These are phyloP conservation scores for Suillus paluster DNA, from an alignment of 768 basidiomycete genomes.

Conservation along the genomic window DNA sequence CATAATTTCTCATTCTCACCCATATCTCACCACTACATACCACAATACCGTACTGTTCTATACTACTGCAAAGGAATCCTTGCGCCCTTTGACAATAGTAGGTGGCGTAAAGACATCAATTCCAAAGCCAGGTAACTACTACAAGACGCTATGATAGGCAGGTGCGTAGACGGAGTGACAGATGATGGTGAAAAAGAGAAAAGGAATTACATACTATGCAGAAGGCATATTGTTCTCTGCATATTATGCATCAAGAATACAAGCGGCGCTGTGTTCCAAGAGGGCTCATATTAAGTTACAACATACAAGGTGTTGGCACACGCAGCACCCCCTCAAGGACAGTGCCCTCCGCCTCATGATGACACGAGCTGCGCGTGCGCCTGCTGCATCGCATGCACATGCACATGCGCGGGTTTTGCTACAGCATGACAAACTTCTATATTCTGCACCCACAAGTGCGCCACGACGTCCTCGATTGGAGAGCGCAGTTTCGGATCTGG, in stretches of 20 bases:
- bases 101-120: slow-evolving; percentile 1
- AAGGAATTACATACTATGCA: slow-evolving; percentile 12
- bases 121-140: slow-evolving; percentile 15
- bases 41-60: slow-evolving; percentile 1
- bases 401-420: slow-evolving; percentile 68
- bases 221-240: slow-evolving; percentile 26
- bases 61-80: neutral
- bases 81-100: neutral
- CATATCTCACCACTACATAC: slow-evolving; percentile 7
- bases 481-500: slow-evolving; percentile 82
- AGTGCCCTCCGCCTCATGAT: slow-evolving; percentile 9
- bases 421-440: slow-evolving; percentile 84
- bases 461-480: slow-evolving; percentile 80
- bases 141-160: slow-evolving; percentile 25
- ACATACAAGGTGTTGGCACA: slow-evolving; percentile 12
- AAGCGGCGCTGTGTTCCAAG: slow-evolving; percentile 5
- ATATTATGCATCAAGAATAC: slow-evolving; percentile 14
- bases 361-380: slow-evolving; percentile 48
- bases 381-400: slow-evolving; percentile 67
- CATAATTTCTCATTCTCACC: slow-evolving; percentile 25
- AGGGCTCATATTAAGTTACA: slow-evolving; percentile 4
- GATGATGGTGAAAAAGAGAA: slow-evolving; percentile 9
- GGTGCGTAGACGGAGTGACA: slow-evolving; percentile 8
- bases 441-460: slow-evolving; percentile 75
- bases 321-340: neutral